These are phyloP conservation scores for Rutidosis leptorrhynchoides DNA, from an alignment of 129 eudicot genomes.

Conservation along the genomic window DNA sequence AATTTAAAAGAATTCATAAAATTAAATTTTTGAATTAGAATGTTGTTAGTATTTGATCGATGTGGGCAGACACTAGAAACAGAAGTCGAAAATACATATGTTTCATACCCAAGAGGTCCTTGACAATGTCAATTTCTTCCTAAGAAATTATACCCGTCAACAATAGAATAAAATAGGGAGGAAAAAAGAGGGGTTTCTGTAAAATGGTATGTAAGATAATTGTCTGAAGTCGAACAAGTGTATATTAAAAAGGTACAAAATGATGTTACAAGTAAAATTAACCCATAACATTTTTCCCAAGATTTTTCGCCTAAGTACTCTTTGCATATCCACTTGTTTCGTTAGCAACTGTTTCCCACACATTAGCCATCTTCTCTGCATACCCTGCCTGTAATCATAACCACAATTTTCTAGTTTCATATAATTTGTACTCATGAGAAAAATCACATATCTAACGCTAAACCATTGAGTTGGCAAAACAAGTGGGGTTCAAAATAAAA, in stretches of 20 bases:
- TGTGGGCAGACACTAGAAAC: too few relatives aligned
- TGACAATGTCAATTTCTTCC: too few relatives aligned
- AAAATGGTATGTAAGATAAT: slow-evolving; percentile 22
- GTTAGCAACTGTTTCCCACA: slow-evolving; percentile 82
- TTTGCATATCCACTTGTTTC: slow-evolving; percentile 74
- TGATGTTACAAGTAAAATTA: slow-evolving; percentile 20
- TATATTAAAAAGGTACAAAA: slow-evolving; percentile 37
- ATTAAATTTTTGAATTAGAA: too few relatives aligned
- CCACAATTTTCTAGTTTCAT: neutral
- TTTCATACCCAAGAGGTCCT: too few relatives aligned
- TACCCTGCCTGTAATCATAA: slow-evolving; percentile 73
- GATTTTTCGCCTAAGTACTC: slow-evolving; percentile 31
- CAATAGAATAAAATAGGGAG: slow-evolving; percentile 14
- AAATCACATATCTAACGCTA: too few relatives aligned
- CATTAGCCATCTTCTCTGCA: slow-evolving; percentile 92
- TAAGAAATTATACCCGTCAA: too few relatives aligned
- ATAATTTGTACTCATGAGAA: neutral
- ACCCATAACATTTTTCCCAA: too few relatives aligned
- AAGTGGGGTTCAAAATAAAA: too few relatives aligned
- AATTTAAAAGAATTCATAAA: too few relatives aligned
- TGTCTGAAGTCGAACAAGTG: slow-evolving; percentile 21
- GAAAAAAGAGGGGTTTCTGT: slow-evolving; percentile 12
- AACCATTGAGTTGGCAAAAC: too few relatives aligned
- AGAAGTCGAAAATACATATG: too few relatives aligned
- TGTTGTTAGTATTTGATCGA: too few relatives aligned